Base-by-base conservation (phyloP, 225 moss, liverwort and hornwort genomes). In the Sphagnum contortum region DNA sequence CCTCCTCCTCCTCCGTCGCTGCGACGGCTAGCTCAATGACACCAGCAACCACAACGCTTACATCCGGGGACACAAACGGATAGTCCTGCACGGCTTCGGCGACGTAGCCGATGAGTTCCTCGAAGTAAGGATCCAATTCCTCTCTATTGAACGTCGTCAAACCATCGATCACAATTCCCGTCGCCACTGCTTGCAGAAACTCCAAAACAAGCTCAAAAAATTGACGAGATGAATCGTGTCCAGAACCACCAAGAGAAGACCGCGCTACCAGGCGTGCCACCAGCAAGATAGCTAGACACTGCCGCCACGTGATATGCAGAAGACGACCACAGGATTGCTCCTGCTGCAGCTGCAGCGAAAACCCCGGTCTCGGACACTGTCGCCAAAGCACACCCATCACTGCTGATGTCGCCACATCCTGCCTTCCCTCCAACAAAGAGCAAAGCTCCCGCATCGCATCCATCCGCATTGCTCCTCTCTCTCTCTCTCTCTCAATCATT, bases 211-310 rank as follows among this genome's bases (percentile, higher is more conserved):
- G 56, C 59, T 83, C 75, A 76, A 93, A 8, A 66, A 81, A 68
- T 60, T 80, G 85, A 64, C 86, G 77, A 3, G 73, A 76, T 48
- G 88, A 73, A 72, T 80, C 78, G 12, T 75, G 81, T 4, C 81
- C 82, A 29, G 29, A 29, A 29, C 29, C 29, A 29, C 29, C 29
- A 29, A 29, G 29, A 8, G 68, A 66, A 5, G 88, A 79, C 13
- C 78, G 75, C 4, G 90, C 83, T 47, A 90, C 69, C 69, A 80
- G 90, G 70, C 89, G 81, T 4, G 90, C 80, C 13, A 76, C 71
- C 13, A 80, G 74, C 75, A 86, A 68, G 62, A 93, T 68, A 11
- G 88, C 92, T 68, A 90, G 72, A 68, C 85, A 72, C 58, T 93
- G 83, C 48, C 87, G 76, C 8, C 70, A 73, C 12, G 88, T 86